Evolutionary conservation across 1,139 yeast species (phyloP).

Genomic region (Pichia sp.): DNA sequence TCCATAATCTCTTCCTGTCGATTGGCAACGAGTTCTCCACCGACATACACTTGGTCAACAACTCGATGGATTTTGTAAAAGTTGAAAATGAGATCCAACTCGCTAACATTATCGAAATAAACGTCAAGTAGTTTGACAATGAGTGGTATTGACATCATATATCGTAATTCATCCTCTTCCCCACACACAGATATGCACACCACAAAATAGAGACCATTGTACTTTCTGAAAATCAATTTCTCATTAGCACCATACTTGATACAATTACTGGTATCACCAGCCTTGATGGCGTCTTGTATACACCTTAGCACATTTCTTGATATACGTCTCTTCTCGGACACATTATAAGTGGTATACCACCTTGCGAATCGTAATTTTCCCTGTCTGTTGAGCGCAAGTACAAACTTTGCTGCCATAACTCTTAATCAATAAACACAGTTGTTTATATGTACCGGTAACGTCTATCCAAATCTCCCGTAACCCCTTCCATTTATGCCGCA

Average conservation of each 20-base stretch:
- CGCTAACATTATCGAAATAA: slow-evolving; percentile 89
- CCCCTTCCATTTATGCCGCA: too few species aligned
- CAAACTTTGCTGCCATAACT: slow-evolving; percentile 39
- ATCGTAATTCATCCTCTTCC: slow-evolving; percentile 41
- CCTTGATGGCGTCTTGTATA: slow-evolving; percentile 72
- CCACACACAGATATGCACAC: slow-evolving; percentile 25
- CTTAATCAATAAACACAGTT: too few species aligned
- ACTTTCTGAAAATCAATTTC: slow-evolving; percentile 81
- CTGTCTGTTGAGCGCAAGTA: slow-evolving; percentile 80
- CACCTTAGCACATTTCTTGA: slow-evolving; percentile 48
- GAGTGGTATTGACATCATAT: slow-evolving; percentile 77
- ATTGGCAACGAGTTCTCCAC: slow-evolving; percentile 79
- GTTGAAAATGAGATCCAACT: slow-evolving; percentile 79
- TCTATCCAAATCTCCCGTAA: too few species aligned
- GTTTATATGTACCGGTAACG: too few species aligned
- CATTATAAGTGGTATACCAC: slow-evolving; percentile 53
- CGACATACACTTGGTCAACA: slow-evolving; percentile 67
- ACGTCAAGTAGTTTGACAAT: slow-evolving; percentile 85
- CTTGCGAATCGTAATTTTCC: slow-evolving; percentile 86
- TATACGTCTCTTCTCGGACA: slow-evolving; percentile 50
- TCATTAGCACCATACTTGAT: slow-evolving; percentile 59
- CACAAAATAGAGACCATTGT: slow-evolving; percentile 87
- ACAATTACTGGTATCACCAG: slow-evolving; percentile 59
- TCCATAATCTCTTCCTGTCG: too few species aligned
- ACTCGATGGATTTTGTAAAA: slow-evolving; percentile 67